phyloP scores from a whole-genome alignment of 306 rosid species.

The Lablab purpureus region DNA sequence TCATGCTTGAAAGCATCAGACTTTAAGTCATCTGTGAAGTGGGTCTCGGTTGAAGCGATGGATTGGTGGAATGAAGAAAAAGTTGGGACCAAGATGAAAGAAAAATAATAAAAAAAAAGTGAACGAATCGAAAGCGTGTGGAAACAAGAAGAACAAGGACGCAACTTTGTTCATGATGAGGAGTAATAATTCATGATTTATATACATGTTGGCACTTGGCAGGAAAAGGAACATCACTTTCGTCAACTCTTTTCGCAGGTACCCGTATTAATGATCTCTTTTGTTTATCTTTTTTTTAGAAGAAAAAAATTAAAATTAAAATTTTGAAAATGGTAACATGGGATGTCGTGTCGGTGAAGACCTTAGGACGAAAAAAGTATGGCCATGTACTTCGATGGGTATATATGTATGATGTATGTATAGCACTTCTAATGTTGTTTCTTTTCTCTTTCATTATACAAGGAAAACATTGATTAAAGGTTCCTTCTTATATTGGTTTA shows the following conservation, averaged over 20 bases:
- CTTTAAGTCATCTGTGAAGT: conserved; percentile 41
- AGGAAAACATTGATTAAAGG: conserved; percentile 15
- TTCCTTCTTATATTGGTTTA: background rate
- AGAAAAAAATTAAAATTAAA: background rate
- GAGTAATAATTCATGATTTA: conserved; percentile 36
- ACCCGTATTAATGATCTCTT: conserved; percentile 4
- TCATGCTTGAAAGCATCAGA: conserved; percentile 7
- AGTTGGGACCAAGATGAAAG: conserved; percentile 18
- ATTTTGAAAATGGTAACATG: conserved; percentile 21
- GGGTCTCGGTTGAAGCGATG: conserved; percentile 41
- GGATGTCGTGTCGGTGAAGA: conserved; percentile 51
- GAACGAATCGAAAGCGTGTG: conserved; percentile 44
- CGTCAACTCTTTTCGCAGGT: conserved; percentile 47
- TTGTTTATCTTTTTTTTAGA: background rate
- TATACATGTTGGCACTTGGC: conserved; percentile 25
- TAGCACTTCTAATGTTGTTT: background rate
- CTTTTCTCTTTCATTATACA: background rate
- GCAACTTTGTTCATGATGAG: conserved; percentile 41
- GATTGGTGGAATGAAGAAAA: conserved; percentile 35
- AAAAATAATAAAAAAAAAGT: background rate
- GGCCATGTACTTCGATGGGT: conserved; percentile 26
- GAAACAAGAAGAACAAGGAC: conserved; percentile 31
- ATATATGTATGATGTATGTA: background rate
- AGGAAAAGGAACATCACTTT: conserved; percentile 34
- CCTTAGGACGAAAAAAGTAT: conserved; percentile 25